These are phyloP conservation scores for Aspergillus ellipticus DNA, from an alignment of 495 filamentous ascomycete genomes.

Conservation along the genomic window DNA sequence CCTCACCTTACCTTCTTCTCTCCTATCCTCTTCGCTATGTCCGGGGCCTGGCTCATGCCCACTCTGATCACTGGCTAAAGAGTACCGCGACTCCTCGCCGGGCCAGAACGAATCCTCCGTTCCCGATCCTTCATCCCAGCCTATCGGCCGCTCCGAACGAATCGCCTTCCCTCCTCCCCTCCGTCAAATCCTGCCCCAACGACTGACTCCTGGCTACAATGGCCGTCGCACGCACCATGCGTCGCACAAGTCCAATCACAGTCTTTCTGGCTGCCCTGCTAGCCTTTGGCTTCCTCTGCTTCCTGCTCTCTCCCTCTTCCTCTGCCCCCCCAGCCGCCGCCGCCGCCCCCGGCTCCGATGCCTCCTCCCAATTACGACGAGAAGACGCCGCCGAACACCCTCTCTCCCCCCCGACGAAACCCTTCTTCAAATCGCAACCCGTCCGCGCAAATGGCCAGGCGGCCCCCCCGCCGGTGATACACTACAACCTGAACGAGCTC, in stretches of 20 bases:
- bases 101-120: neutral
- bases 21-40: neutral
- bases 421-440: slow-evolving; percentile 67
- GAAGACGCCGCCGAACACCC: slow-evolving; percentile 64
- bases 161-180: neutral
- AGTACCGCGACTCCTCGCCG: neutral
- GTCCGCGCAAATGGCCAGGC: slow-evolving; percentile 51
- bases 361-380: slow-evolving; percentile 44
- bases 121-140: neutral
- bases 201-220: slow-evolving; percentile 27
- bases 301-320: slow-evolving; percentile 53
- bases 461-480: slow-evolving; percentile 80
- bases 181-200: neutral
- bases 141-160: neutral
- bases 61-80: neutral
- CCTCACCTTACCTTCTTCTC: neutral
- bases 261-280: slow-evolving; percentile 58
- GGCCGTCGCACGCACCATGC: slow-evolving; percentile 56
- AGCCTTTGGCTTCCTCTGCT: slow-evolving; percentile 61
- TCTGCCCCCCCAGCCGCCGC: slow-evolving; percentile 33
- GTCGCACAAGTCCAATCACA: slow-evolving; percentile 65
- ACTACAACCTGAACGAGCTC: slow-evolving; percentile 91
- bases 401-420: slow-evolving; percentile 77
- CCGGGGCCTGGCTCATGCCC: neutral
- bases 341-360: slow-evolving; percentile 10